These are phyloP conservation scores for Conringia planisiliqua DNA, from an alignment of 345 rosid species.

Conservation along the genomic window DNA sequence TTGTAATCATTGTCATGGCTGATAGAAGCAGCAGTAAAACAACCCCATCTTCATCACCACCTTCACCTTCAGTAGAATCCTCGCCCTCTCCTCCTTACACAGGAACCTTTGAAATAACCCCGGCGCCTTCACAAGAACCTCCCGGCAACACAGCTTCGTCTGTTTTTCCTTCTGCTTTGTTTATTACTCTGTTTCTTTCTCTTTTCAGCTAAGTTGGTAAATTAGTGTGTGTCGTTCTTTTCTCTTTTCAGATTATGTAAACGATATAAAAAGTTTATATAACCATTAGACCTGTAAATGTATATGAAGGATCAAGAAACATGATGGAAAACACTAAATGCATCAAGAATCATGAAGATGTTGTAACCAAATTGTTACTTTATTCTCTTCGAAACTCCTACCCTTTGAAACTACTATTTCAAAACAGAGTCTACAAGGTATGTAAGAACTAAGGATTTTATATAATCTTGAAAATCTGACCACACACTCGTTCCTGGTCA, in stretches of 20 bases:
- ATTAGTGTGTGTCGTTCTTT: not conserved
- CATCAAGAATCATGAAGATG: not conserved
- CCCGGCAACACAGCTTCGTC: slow-evolving; percentile 37
- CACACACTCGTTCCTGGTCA: slow-evolving; percentile 34
- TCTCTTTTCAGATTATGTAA: not conserved
- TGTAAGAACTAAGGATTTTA: not conserved
- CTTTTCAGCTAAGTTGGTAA: slow-evolving; percentile 8
- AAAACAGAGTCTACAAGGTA: not conserved
- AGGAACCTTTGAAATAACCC: slow-evolving; percentile 35
- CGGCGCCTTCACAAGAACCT: slow-evolving; percentile 32
- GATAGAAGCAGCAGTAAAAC: slow-evolving; percentile 41
- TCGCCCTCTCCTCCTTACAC: slow-evolving; percentile 38
- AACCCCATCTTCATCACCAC: slow-evolving; percentile 17
- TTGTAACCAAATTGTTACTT: not conserved
- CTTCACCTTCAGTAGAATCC: slow-evolving; percentile 37
- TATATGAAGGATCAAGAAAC: not conserved
- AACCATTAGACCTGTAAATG: not conserved
- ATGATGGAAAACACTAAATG: not conserved
- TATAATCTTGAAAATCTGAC: not conserved
- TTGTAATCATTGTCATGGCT: slow-evolving; percentile 50
- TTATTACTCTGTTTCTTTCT: not conserved
- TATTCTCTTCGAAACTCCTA: not conserved
- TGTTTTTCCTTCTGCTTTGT: slow-evolving; percentile 3
- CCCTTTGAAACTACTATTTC: not conserved
- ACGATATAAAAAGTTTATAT: not conserved